Evolutionary conservation across 495 filamentous ascomycete species (phyloP).

Genomic region (Bathelium albidoporum): DNA sequence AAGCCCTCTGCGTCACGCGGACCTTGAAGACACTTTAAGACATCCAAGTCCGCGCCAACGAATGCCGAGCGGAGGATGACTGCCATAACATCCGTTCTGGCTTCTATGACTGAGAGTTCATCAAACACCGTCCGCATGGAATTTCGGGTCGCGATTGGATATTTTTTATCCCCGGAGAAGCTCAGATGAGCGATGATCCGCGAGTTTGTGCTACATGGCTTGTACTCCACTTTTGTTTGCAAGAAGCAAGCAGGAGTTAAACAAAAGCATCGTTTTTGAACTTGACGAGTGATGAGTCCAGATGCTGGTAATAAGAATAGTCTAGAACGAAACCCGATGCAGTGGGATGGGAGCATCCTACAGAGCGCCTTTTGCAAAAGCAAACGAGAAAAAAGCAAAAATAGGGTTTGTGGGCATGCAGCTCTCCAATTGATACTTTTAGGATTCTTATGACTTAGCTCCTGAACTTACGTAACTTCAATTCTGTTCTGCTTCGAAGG

Average conservation of each 20-base stretch:
- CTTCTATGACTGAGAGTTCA: background rate
- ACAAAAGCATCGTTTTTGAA: background rate
- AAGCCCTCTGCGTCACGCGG: constrained; percentile 9
- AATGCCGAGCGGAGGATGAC: background rate
- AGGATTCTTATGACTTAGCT: background rate
- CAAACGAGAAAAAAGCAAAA: background rate
- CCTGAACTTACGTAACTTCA: background rate
- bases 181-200: background rate
- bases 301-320: background rate
- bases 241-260: background rate
- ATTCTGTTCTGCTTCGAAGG: background rate
- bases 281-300: background rate
- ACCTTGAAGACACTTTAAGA: background rate
- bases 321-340: background rate
- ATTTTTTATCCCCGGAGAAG: background rate
- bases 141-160: background rate
- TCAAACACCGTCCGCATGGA: background rate
- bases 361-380: background rate
- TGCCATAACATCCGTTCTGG: background rate
- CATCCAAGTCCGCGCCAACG: background rate
- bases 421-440: background rate
- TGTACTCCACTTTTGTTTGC: background rate
- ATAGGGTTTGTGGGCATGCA: too few species aligned
- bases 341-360: background rate
- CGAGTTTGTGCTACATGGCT: background rate